These are phyloP conservation scores for Albugo candida DNA, from an alignment of 352 stramenopile genomes.

Conservation along the genomic window DNA sequence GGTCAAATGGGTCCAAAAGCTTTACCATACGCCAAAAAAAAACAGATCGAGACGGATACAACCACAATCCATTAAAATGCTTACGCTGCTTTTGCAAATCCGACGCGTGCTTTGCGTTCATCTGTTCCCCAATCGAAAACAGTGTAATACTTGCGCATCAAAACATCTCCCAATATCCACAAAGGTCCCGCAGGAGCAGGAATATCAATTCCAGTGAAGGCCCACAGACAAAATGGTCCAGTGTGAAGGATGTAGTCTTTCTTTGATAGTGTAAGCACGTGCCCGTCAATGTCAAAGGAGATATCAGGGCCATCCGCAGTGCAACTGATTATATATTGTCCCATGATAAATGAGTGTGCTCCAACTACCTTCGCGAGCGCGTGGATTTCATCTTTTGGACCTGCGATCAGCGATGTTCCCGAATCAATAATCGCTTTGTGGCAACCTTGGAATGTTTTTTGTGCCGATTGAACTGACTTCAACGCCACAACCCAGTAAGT, in stretches of 20 bases:
- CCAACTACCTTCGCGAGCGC: constrained; percentile 72
- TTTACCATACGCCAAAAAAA: background rate
- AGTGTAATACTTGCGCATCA: constrained; percentile 92
- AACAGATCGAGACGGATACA: background rate
- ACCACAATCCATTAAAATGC: background rate
- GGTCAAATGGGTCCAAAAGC: background rate
- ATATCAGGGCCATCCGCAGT: constrained; percentile 76
- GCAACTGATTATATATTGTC: constrained; percentile 93
- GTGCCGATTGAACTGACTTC: constrained; percentile 32
- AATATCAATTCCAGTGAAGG: constrained; percentile 93
- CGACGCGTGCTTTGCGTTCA: constrained; percentile 55
- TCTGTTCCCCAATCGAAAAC: constrained; percentile 82
- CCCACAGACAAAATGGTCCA: constrained; percentile 84
- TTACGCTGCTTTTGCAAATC: constrained; percentile 65
- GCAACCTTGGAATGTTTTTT: constrained; percentile 28
- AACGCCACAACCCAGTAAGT: constrained; percentile 69
- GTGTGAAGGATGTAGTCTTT: constrained; percentile 88
- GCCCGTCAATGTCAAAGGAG: constrained; percentile 83
- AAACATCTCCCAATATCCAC: constrained; percentile 87
- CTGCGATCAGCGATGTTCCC: constrained; percentile 89
- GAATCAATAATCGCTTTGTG: constrained; percentile 89
- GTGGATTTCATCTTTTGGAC: constrained; percentile 77
- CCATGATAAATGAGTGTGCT: constrained; percentile 82
- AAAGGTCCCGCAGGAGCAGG: constrained; percentile 41
- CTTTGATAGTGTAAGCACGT: constrained; percentile 81